Conservation (phyloP, 1,284 basidiomycete genomes). For the Rhodotorula sp. region DNA sequence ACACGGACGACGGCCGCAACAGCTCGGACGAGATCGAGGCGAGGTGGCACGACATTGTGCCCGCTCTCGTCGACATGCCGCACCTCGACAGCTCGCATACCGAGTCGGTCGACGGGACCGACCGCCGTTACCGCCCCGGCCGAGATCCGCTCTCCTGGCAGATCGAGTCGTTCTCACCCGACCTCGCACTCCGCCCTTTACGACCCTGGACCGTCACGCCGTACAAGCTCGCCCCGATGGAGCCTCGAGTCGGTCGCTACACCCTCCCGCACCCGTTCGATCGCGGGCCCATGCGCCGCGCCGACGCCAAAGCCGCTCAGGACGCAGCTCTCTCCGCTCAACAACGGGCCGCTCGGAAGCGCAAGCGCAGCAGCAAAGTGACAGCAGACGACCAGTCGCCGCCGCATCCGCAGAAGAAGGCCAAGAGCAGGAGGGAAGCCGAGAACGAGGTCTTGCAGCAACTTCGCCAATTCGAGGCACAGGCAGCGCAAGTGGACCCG, state of each 20-base stretch:
- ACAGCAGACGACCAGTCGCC: not conserved
- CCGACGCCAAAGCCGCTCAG: not conserved
- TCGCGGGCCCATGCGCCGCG: not conserved
- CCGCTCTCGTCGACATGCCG: not conserved
- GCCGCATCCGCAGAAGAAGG: not conserved
- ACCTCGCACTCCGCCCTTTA: not conserved
- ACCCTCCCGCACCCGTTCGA: not conserved
- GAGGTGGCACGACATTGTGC: not conserved
- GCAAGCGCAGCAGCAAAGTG: not conserved
- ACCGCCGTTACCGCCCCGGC: not conserved
- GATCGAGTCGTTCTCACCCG: not conserved
- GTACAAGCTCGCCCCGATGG: not conserved
- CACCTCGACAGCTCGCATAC: conserved; percentile 5
- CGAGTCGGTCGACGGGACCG: not conserved
- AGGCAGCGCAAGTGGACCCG: no score
- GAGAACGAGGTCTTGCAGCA: not conserved
- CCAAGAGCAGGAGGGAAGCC: not conserved
- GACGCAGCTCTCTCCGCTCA: no score
- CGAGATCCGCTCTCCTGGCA: not conserved
- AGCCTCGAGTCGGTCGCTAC: not conserved
- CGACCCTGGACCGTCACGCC: not conserved
- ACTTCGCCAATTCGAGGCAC: not conserved
- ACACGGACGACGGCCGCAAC: not conserved
- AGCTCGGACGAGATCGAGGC: not conserved
- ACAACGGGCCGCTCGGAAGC: not conserved